Percentiles rank a stretch among this genome's conserved stretches.
Evolutionary conservation across 306 rosid species (phyloP).

Genomic region (Sophora flavescens): DNA sequence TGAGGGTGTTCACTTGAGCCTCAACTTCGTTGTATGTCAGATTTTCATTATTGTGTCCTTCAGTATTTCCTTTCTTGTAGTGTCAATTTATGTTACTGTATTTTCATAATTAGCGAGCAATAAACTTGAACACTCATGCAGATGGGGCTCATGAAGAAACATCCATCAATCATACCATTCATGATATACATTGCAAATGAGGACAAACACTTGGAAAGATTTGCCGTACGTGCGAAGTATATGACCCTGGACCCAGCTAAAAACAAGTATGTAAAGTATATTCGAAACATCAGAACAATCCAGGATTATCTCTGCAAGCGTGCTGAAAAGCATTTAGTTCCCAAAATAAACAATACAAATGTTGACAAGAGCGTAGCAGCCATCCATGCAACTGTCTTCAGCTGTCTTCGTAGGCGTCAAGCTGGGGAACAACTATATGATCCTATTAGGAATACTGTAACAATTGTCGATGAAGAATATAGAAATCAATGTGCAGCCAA

Average conservation of each 20-base stretch:
- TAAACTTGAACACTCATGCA: conserved; percentile 46
- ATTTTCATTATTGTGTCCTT: conserved; percentile 23
- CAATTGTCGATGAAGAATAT: conserved; percentile 88
- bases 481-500: conserved; percentile 90
- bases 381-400: conserved; percentile 95
- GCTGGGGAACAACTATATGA: conserved; percentile 87
- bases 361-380: conserved; percentile 99
- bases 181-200: conserved; percentile 92
- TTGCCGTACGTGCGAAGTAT: conserved; percentile 98
- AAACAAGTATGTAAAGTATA: conserved; percentile 95
- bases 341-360: conserved; percentile 96
- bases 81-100: conserved; percentile 10
- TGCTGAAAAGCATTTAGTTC: conserved; percentile 98
- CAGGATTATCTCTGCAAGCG: conserved; percentile 97
- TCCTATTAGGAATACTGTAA: conserved; percentile 75
- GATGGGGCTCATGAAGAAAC: conserved; percentile 99
- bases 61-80: conserved; percentile 1
- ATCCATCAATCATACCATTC: conserved; percentile 94
- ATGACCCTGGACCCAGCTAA: conserved; percentile 97
- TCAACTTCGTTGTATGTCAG: conserved; percentile 84
- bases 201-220: conserved; percentile 95
- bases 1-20: conserved; percentile 98
- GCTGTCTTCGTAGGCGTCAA: conserved; percentile 93
- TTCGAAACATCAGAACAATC: conserved; percentile 91
- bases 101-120: conserved; percentile 35